Percentiles rank a stretch among this genome's conserved stretches.
These are phyloP conservation scores for Huntiella decipiens DNA, from an alignment of 2,329 filamentous ascomycete genomes.

Conservation along the genomic window DNA sequence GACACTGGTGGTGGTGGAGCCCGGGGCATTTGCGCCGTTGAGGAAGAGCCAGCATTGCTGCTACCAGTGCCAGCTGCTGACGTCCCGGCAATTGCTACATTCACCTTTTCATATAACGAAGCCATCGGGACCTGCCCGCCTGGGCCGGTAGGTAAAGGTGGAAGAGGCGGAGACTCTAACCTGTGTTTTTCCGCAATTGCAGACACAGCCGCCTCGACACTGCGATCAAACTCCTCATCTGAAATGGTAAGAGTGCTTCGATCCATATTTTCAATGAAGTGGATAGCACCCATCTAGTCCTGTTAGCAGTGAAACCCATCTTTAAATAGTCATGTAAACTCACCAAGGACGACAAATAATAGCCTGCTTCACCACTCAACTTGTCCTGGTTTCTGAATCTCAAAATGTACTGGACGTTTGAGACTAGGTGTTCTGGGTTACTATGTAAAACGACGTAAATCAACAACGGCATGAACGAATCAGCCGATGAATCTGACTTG, in stretches of 20 bases:
- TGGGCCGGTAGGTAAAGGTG: conserved; percentile 13
- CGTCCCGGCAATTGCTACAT: conserved; percentile 44
- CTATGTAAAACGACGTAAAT: conserved; percentile 92
- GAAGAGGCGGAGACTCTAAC: conserved; percentile 25
- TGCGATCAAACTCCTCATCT: conserved; percentile 85
- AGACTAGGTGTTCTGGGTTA: conserved; percentile 87
- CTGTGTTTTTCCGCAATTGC: conserved; percentile 84
- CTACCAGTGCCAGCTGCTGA: background rate
- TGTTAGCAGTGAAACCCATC: background rate
- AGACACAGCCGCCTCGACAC: conserved; percentile 91
- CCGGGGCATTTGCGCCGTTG: conserved; percentile 2
- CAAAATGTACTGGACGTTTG: conserved; percentile 94
- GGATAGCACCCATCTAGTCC: conserved; percentile 65
- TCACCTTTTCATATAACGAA: conserved; percentile 52
- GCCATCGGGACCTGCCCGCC: conserved; percentile 16
- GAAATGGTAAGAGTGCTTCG: conserved; percentile 82
- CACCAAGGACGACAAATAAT: conserved; percentile 88
- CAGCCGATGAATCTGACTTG: conserved; percentile 84
- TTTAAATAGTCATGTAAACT: conserved; percentile 14
- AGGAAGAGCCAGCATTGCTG: background rate
- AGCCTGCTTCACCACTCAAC: conserved; percentile 89
- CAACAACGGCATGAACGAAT: conserved; percentile 84
- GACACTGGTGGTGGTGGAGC: background rate
- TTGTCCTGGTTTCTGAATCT: conserved; percentile 96
- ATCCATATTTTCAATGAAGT: conserved; percentile 93